Percentiles rank a stretch among this genome's conserved stretches.
These are phyloP conservation scores for Lichtheimia hyalospora DNA, from an alignment of 371 early-diverging fungal species.

Conservation along the genomic window DNA sequence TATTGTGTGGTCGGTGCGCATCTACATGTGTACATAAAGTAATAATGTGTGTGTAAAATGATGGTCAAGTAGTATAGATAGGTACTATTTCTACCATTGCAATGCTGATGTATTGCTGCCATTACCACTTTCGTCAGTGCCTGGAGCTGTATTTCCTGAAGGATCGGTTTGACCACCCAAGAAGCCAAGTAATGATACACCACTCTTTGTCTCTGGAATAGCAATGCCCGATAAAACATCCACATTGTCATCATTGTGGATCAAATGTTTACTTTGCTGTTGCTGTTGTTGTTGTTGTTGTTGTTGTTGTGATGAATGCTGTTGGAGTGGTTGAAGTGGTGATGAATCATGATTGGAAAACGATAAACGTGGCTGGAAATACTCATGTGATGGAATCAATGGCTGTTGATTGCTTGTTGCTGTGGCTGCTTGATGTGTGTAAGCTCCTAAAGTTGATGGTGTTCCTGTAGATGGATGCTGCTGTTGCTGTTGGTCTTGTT, in stretches of 20 bases:
- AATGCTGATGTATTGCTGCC: neutral
- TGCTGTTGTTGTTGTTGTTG: too few species aligned
- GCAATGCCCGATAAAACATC: neutral
- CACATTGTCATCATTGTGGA: neutral
- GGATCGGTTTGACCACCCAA: neutral
- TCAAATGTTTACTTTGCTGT: neutral
- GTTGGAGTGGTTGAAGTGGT: too few species aligned
- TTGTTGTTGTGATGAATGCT: too few species aligned
- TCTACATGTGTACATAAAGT: too few species aligned
- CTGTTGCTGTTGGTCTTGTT: neutral
- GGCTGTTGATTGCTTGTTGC: constrained; percentile 10
- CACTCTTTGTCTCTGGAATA: neutral
- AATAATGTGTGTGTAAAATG: too few species aligned
- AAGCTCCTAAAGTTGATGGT: neutral
- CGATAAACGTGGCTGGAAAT: constrained; percentile 8
- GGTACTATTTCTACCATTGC: too few species aligned
- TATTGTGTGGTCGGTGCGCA: neutral
- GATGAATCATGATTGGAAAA: neutral
- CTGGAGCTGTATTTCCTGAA: neutral
- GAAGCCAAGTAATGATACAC: neutral
- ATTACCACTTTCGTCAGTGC: neutral
- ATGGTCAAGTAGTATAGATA: too few species aligned
- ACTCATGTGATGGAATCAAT: constrained; percentile 18
- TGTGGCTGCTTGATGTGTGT: neutral
- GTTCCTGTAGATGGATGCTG: too few species aligned